Evolutionary conservation across 208 protist species (phyloP), one percentile per base, ranked within the genome.

Genomic region (Lotmaria passim): DNA sequence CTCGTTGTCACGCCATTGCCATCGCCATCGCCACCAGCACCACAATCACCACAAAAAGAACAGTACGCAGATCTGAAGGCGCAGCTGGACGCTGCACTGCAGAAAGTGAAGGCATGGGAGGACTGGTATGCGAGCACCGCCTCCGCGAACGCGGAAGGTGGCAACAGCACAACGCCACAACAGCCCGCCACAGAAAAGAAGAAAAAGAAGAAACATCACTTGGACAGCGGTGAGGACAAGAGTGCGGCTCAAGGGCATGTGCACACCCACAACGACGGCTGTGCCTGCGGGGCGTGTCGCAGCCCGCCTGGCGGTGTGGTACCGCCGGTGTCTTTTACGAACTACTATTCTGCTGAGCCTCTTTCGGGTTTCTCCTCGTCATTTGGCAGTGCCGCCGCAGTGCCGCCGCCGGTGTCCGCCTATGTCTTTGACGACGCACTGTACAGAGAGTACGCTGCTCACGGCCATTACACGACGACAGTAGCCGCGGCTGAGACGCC

Each of bases 31-130:
- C 0, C 43, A 33, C 53, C 64, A 51, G 41, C 64, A 52, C 24
- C 64, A 21, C 34, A 44, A 11, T 47, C 43, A 44, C 30, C 60
- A 33, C 15, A 43, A 41, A 3, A n/a, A 38, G 34, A 33, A 30
- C 23, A 15, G 1, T 3, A 33, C 4, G 38, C 44, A 0, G 60
- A 55, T 19, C 58, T 90, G 36, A 52, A 73, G 24, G 41, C 56
- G 36, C 68, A 81, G 33, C 71, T 91, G 46, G 61, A 44, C 41
- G 46, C 41, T 23, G 73, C 79, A 5, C 71, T 79, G 28, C 66
- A 63, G 2, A 91, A 91, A 47, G 43, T 91, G 62, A 56, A 77
- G 33, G 85, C 85, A 28, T 91, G 85, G 85, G 85, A 91, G 59
- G 66, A 60, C 26, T 91, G 85, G 85, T 91, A 85, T 44, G 48